phyloP scores from a whole-genome alignment of 2,329 filamentous ascomycete genomes.

The Talaromyces sp. region DNA sequence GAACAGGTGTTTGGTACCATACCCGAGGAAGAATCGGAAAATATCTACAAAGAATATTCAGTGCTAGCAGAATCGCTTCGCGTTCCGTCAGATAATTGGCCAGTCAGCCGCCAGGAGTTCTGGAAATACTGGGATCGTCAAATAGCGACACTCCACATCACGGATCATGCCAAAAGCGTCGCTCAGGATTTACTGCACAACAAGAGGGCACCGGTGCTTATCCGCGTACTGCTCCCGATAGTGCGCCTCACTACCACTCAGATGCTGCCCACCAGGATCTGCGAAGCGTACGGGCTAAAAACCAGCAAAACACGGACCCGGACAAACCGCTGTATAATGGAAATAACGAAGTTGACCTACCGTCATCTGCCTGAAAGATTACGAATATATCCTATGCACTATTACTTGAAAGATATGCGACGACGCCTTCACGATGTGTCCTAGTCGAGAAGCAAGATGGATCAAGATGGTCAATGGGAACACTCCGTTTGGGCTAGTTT shows the following conservation, averaged over 20 bases:
- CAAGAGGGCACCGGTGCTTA: constrained; percentile 28
- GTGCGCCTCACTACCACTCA: constrained; percentile 33
- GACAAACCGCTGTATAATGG: constrained; percentile 23
- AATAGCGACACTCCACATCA: constrained; percentile 37
- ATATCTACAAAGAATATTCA: constrained; percentile 31
- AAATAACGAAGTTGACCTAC: constrained; percentile 24
- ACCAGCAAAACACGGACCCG: constrained; percentile 21
- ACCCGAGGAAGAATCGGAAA: constrained; percentile 26
- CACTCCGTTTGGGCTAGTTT: neutral
- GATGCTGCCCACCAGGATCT: constrained; percentile 32
- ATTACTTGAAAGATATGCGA: constrained; percentile 39
- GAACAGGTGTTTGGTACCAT: constrained; percentile 41
- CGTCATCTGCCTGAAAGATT: constrained; percentile 29
- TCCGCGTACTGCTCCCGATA: constrained; percentile 29
- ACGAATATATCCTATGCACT: constrained; percentile 28
- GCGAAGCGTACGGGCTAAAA: constrained; percentile 31
- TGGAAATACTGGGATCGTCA: constrained; percentile 44
- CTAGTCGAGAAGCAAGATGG: neutral
- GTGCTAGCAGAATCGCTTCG: constrained; percentile 31
- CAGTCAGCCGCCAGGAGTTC: constrained; percentile 36
- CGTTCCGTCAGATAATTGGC: constrained; percentile 42
- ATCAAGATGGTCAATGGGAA: neutral
- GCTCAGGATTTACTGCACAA: constrained; percentile 33
- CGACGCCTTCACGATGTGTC: constrained; percentile 16
- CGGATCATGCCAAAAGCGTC: constrained; percentile 31